A percentile compares a stretch with the other conserved stretches of the same genome.
These are phyloP conservation scores for Tetrahymena borealis DNA, from an alignment of 73 alveolate genomes.

Conservation along the genomic window DNA sequence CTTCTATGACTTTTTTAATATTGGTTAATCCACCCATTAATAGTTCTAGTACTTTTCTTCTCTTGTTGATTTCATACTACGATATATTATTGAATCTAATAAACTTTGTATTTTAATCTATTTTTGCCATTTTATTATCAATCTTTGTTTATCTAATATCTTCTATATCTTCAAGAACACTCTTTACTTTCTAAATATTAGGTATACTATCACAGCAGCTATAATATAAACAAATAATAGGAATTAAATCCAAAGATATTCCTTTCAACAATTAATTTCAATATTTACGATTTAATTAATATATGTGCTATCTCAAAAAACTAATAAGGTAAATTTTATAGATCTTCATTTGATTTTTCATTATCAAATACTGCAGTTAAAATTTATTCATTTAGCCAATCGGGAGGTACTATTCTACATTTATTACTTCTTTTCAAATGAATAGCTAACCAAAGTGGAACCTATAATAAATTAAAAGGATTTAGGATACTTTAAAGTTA, in stretches of 20 bases:
- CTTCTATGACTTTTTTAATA: neutral
- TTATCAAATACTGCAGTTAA: constrained; percentile 63
- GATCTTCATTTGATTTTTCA: constrained; percentile 15
- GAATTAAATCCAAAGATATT: too few species aligned
- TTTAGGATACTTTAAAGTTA: neutral
- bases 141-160: neutral
- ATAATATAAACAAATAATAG: too few species aligned
- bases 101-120: neutral
- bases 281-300: neutral
- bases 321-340: neutral
- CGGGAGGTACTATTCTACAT: constrained; percentile 63
- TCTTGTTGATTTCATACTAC: neutral
- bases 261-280: too few species aligned
- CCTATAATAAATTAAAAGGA: constrained; percentile 15
- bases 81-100: neutral
- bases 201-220: neutral
- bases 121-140: neutral
- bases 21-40: neutral
- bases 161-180: neutral
- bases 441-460: constrained; percentile 75
- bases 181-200: neutral
- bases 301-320: neutral
- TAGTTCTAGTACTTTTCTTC: neutral
- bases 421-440: constrained; percentile 58
- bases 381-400: constrained; percentile 61